These are phyloP conservation scores for Lyophyllum shimeji DNA, from an alignment of 768 basidiomycete genomes.

Conservation along the genomic window DNA sequence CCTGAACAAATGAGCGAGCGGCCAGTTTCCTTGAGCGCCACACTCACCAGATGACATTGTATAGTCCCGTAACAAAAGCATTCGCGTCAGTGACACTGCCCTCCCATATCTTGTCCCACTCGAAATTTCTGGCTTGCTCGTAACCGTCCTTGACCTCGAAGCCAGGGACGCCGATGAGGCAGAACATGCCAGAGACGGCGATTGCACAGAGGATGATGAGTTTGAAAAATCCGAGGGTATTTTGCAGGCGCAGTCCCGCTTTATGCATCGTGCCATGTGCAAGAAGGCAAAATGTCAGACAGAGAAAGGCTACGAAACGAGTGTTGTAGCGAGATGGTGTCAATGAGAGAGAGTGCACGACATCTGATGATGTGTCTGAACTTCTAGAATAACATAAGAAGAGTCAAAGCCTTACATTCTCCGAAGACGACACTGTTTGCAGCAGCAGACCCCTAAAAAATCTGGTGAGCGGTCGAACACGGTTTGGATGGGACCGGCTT, in stretches of 20 bases:
- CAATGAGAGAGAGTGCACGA: constrained; percentile 51
- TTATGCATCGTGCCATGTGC: constrained; percentile 55
- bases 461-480: constrained; percentile 3
- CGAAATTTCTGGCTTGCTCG: constrained; percentile 54
- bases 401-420: constrained; percentile 51
- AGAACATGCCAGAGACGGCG: constrained; percentile 52
- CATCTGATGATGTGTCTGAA: constrained; percentile 38
- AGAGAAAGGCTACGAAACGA: constrained; percentile 53
- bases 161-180: constrained; percentile 46
- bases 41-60: constrained; percentile 67
- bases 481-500: constrained; percentile 17
- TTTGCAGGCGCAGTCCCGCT: constrained; percentile 63
- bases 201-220: constrained; percentile 52
- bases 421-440: constrained; percentile 67
- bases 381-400: neutral
- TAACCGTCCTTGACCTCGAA: constrained; percentile 51
- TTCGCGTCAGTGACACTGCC: constrained; percentile 56
- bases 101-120: constrained; percentile 63
- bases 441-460: constrained; percentile 58
- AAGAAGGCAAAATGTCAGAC: constrained; percentile 55
- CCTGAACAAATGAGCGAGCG: constrained; percentile 34
- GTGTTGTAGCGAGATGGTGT: constrained; percentile 44
- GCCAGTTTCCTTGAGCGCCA: neutral
- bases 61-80: constrained; percentile 62
- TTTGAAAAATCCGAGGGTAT: constrained; percentile 63